phyloP scores from a whole-genome alignment of 352 stramenopile species.

The Phytophthora foliorum region DNA sequence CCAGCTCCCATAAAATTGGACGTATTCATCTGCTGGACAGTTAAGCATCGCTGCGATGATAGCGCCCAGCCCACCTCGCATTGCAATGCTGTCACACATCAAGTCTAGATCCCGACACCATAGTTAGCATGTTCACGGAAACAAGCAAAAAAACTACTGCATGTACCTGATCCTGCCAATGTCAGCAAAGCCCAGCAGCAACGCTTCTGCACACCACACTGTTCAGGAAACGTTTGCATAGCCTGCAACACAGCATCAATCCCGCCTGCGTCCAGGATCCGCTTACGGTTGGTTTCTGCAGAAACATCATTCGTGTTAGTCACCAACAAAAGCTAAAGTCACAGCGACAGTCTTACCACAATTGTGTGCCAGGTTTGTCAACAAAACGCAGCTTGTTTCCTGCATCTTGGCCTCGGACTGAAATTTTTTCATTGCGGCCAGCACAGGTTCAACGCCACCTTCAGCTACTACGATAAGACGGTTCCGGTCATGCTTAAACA shows the following conservation, averaged over 20 bases:
- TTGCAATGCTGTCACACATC: conserved; percentile 74
- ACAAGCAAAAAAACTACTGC: not conserved
- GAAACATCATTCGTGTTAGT: conserved; percentile 30
- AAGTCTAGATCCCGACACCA: conserved; percentile 52
- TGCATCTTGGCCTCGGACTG: conserved; percentile 68
- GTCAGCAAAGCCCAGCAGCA: conserved; percentile 89
- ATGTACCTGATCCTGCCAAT: conserved; percentile 82
- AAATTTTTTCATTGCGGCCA: conserved; percentile 77
- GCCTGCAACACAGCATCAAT: conserved; percentile 85
- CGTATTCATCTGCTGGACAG: conserved; percentile 59
- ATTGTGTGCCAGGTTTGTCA: conserved; percentile 92
- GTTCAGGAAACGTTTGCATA: conserved; percentile 88
- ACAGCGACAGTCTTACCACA: conserved; percentile 51
- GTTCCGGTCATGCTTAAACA: conserved; percentile 85
- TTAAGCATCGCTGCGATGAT: conserved; percentile 84
- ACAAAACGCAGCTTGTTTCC: conserved; percentile 71
- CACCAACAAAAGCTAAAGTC: not conserved
- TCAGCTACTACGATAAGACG: conserved; percentile 76
- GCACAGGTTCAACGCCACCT: conserved; percentile 60
- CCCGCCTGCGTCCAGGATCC: conserved; percentile 73
- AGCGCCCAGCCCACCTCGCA: conserved; percentile 68
- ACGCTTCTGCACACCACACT: conserved; percentile 76
- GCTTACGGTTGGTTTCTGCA: conserved; percentile 85
- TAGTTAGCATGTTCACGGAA: not conserved
- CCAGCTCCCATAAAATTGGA: conserved; percentile 78